Evolutionary conservation across 2,329 filamentous ascomycete species (phyloP), one percentile per base, ranked within the genome.

Genomic region (Ophiocordyceps unilateralis): DNA sequence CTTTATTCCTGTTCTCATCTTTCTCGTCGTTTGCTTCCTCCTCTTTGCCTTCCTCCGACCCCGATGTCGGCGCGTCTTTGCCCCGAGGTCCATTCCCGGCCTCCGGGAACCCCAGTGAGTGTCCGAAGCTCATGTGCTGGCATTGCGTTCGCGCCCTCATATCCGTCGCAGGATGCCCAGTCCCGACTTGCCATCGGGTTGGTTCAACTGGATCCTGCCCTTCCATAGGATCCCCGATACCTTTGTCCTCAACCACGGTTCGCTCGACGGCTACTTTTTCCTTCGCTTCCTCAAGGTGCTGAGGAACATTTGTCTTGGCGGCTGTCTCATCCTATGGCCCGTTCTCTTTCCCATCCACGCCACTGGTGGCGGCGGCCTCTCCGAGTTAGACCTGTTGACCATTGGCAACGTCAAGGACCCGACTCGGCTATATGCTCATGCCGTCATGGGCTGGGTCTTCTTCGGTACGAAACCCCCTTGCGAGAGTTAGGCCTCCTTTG

Each of bases 251-350:
- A 84, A 91, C 54, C 86, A 94, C 64, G 85, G 89, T 58, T 93
- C 87, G 1, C 74, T 98, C 48, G 89, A 98, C 58, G 83, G 83
- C 26, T 96, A 89, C 60, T 77, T 96, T 42, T 86, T 93, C 58
- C 69, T 96, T 23, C 85, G 89, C 30, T 94, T 63, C 43, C 53
- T 66, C 44, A 65, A 63, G 40, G 54, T 89, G 55, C 65, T 96
- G 49, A 85, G 87, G 55, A 81, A 81, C 46, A 81, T 93, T 50
- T 88, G 82, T 62, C 74, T 96, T 39, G 80, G 89, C 10, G 91
- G 91, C 45, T 84, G 80, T 54, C 67, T 73, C 51, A 79, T 96
- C 46, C 88, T 85, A 17, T 94, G 84, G 79, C 89, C 91, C 0
- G 69, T 95, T 34, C 67, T 96, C 20, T 86, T 76, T 52, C 88